Conservation (phyloP, 345 rosid species). For the Salix arbutifolia region DNA sequence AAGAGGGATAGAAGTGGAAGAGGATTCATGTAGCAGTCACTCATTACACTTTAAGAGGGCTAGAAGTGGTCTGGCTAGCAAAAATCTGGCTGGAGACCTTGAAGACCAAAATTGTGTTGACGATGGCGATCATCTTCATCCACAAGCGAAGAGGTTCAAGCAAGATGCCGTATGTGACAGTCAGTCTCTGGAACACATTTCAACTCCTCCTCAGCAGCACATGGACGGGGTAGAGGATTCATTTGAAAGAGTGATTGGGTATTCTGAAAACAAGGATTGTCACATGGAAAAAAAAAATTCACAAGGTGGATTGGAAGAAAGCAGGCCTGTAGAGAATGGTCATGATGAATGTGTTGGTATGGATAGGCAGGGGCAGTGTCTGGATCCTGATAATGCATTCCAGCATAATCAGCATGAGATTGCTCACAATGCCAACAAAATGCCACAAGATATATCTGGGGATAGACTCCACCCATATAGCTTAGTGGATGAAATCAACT, state of each 20-base stretch:
- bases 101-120: conserved; percentile 5
- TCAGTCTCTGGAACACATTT: conserved; percentile 6
- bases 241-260: conserved; percentile 3
- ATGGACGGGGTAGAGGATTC: conserved; percentile 10
- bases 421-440: conserved; percentile 5
- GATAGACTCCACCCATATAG: conserved; percentile 4
- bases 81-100: conserved; percentile 6
- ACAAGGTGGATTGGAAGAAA: conserved; percentile 15
- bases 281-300: conserved; percentile 15
- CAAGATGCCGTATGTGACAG: conserved; percentile 6
- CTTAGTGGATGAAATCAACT: conserved; percentile 13
- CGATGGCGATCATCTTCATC: conserved; percentile 10
- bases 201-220: background rate
- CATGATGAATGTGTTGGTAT: conserved; percentile 11
- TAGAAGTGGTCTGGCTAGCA: conserved; percentile 19
- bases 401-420: conserved; percentile 12
- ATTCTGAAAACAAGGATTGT: conserved; percentile 9
- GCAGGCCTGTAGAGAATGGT: conserved; percentile 15
- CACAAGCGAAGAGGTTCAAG: conserved; percentile 37
- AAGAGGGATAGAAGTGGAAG: conserved; percentile 1
- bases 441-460: background rate
- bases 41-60: conserved; percentile 30
- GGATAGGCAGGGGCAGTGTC: conserved; percentile 7
- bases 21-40: conserved; percentile 1
- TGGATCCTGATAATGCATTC: conserved; percentile 14